phyloP scores from a whole-genome alignment of 352 stramenopile genomes.

The Pythium aphanidermatum region DNA sequence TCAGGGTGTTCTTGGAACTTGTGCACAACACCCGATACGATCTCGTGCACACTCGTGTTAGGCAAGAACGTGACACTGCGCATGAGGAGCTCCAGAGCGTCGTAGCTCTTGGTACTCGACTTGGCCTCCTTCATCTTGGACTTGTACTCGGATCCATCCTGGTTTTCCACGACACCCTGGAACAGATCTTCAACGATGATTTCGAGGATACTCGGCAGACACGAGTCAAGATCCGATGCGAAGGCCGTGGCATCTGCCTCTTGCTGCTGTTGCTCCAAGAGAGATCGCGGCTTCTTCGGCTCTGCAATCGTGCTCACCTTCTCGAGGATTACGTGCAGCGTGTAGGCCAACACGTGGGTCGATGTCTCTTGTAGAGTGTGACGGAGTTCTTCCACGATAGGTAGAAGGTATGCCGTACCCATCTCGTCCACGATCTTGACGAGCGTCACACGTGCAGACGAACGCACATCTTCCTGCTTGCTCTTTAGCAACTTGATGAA shows the following conservation, averaged over 20 bases:
- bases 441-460: conserved; percentile 90
- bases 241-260: conserved; percentile 27
- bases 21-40: conserved; percentile 68
- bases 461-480: conserved; percentile 91
- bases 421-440: conserved; percentile 93
- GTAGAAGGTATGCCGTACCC: conserved; percentile 75
- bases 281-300: conserved; percentile 31
- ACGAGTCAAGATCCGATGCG: conserved; percentile 66
- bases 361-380: conserved; percentile 80
- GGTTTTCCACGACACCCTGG: conserved; percentile 53
- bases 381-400: conserved; percentile 78
- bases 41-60: conserved; percentile 69
- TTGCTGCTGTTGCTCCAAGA: conserved; percentile 22
- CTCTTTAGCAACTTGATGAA: conserved; percentile 85
- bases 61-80: conserved; percentile 83
- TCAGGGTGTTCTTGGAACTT: conserved; percentile 63
- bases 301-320: conserved; percentile 62
- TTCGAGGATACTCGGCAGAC: conserved; percentile 72
- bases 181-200: conserved; percentile 83
- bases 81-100: conserved; percentile 76
- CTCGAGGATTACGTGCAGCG: conserved; percentile 77
- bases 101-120: conserved; percentile 48
- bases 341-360: conserved; percentile 84
- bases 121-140: conserved; percentile 89
- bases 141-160: conserved; percentile 52